phyloP scores from a whole-genome alignment of 495 filamentous ascomycete species.

The Cercophora scortea region DNA sequence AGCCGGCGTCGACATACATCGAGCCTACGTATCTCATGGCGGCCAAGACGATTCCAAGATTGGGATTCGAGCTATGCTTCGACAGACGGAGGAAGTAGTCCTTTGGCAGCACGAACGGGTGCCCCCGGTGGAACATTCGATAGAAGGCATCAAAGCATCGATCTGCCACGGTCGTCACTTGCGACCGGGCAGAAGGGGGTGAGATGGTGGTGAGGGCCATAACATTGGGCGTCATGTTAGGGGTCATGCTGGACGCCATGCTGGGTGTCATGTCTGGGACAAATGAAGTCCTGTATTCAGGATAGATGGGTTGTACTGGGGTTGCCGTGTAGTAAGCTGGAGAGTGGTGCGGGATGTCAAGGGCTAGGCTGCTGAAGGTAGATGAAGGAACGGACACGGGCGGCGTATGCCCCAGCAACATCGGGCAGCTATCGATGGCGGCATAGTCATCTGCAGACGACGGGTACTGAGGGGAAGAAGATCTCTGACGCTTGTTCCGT shows the following conservation, averaged over 20 bases:
- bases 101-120: constrained; percentile 57
- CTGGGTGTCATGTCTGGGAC: constrained; percentile 20
- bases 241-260: background rate
- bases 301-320: constrained; percentile 21
- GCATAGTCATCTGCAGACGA: constrained; percentile 3
- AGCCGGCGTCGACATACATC: constrained; percentile 46
- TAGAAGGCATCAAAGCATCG: constrained; percentile 50
- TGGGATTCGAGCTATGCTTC: constrained; percentile 28
- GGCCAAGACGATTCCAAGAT: constrained; percentile 39
- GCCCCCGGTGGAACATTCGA: constrained; percentile 59
- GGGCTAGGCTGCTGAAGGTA: constrained; percentile 27
- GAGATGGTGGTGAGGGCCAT: constrained; percentile 7
- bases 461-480: constrained; percentile 34
- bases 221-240: constrained; percentile 15
- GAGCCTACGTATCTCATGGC: constrained; percentile 67
- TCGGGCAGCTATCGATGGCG: constrained; percentile 31
- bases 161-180: constrained; percentile 29
- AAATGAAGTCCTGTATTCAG: constrained; percentile 31
- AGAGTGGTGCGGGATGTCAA: constrained; percentile 32
- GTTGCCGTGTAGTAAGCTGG: constrained; percentile 26
- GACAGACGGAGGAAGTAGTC: constrained; percentile 34
- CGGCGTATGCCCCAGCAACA: constrained; percentile 32
- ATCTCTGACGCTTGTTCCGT: constrained; percentile 39
- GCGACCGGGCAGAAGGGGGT: constrained; percentile 15
- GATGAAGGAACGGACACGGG: constrained; percentile 21